Evolutionary conservation across 176 grass and related monocot species (phyloP), one percentile per base, ranked within the genome.

Genomic region (Raddia distichophylla): DNA sequence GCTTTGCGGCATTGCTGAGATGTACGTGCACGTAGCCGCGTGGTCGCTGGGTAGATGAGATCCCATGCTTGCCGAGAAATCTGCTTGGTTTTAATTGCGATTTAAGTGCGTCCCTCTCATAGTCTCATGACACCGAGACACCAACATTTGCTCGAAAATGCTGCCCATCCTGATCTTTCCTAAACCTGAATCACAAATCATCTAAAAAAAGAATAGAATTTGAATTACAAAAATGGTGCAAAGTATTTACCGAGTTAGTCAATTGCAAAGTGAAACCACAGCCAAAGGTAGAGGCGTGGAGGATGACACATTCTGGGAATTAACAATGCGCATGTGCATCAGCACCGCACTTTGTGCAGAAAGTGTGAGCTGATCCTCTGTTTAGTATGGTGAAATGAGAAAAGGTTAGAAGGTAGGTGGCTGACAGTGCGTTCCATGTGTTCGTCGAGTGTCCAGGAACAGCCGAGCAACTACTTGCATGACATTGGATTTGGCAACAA

Each of bases 21-120:
- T 37, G 54, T 55, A 0, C 43, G 43, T 59, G 44, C 45, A 7
- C 44, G 15, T 9, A 67, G 51, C 40, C 65, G 42, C 53, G 32
- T 67, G 83, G 52, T 78, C 61, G 87, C 79, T 57, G 43, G 75
- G 27, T 27, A 27, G 27, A 27, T 52, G 46, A 47, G 53, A 78
- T 60, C 53, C 3, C 13, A 79, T 44, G 58, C 3, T 3, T 71
- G 58, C n/a, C 9, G 77, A 90, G 27, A 27, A 27, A 27, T 27
- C 27, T 27, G 27, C 27, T 27, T 0, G 27, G 27, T 27, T 27
- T 27, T 27, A 27, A 27, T 27, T 27, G 53, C 27, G 7, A 66
- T 67, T 75, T 9, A 37, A 65, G 10, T 8, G 2, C 16, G 6
- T 72, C 2, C 4, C 9, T 73, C 74, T 34, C 2, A 13, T 40